Conservation (phyloP, 495 filamentous ascomycete species). For the Hypomontagnella monticulosa region DNA sequence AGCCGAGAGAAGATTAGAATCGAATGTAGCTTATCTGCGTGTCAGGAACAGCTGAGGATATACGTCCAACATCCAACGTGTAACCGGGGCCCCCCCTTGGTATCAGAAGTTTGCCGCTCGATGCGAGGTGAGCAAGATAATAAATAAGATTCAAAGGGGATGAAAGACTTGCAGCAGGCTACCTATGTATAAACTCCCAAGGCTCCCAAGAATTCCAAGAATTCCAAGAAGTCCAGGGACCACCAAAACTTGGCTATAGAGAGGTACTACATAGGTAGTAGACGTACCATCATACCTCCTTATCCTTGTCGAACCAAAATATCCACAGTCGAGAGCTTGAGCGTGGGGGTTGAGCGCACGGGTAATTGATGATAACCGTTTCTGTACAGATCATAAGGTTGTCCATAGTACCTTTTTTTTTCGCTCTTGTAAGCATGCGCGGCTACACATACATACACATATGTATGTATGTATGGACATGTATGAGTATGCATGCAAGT, state of each 20-base stretch:
- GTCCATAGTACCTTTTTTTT: background rate
- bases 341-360: slow-evolving; percentile 5
- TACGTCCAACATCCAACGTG: slow-evolving; percentile 3
- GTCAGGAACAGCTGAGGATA: background rate
- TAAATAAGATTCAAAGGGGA: slow-evolving; percentile 4
- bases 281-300: no score
- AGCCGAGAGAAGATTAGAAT: slow-evolving; percentile 2
- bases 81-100: background rate
- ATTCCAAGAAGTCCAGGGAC: no score
- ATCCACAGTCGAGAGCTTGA: background rate
- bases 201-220: no score
- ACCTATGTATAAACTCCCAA: no score
- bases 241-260: no score
- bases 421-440: no score
- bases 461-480: no score
- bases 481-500: no score
- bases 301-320: slow-evolving; percentile 9
- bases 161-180: background rate
- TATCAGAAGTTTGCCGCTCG: slow-evolving; percentile 17
- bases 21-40: slow-evolving; percentile 8
- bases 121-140: slow-evolving; percentile 24
- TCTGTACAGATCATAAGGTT: slow-evolving; percentile 7
- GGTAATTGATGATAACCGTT: background rate
- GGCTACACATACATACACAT: no score
- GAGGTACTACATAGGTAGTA: no score